These are phyloP conservation scores for Cetraspora pellucida DNA, from an alignment of 192 early-diverging fungal species.

Conservation along the genomic window DNA sequence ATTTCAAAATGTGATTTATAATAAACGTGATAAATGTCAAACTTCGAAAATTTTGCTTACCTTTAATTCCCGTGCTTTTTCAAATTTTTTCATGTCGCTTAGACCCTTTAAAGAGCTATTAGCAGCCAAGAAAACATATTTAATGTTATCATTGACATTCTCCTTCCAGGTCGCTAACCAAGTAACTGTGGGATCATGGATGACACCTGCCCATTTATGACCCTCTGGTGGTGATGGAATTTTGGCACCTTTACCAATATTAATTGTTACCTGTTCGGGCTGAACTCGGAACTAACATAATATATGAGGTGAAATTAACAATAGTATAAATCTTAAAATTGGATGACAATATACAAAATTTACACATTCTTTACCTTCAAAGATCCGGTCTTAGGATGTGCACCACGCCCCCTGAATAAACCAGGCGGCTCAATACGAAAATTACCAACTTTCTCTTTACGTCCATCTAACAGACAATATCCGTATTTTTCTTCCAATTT, in stretches of 20 bases:
- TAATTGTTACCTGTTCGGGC: constrained; percentile 94
- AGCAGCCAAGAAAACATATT: constrained; percentile 96
- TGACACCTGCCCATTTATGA: constrained; percentile 85
- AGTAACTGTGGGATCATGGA: constrained; percentile 89
- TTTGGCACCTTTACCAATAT: constrained; percentile 75
- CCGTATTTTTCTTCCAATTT: constrained; percentile 77
- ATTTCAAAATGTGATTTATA: not conserved
- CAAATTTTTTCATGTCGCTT: constrained; percentile 95
- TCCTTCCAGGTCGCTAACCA: constrained; percentile 99
- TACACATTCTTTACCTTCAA: not conserved
- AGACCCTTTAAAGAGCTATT: constrained; percentile 92
- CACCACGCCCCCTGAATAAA: constrained; percentile 95
- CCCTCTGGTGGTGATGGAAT: constrained; percentile 85
- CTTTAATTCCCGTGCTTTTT: constrained; percentile 89
- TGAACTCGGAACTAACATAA: constrained; percentile 67
- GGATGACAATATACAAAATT: too few species aligned
- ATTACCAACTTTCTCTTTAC: constrained; percentile 97
- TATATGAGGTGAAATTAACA: not conserved
- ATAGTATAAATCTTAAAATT: not conserved
- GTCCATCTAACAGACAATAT: constrained; percentile 76
- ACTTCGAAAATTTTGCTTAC: constrained; percentile 39
- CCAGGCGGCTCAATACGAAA: constrained; percentile 96
- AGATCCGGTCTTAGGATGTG: constrained; percentile 64
- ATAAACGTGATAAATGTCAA: not conserved
- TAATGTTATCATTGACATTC: constrained; percentile 90